Base-by-base conservation (phyloP, 129 eudicot species). In the Chrysanthemum makinoi region DNA sequence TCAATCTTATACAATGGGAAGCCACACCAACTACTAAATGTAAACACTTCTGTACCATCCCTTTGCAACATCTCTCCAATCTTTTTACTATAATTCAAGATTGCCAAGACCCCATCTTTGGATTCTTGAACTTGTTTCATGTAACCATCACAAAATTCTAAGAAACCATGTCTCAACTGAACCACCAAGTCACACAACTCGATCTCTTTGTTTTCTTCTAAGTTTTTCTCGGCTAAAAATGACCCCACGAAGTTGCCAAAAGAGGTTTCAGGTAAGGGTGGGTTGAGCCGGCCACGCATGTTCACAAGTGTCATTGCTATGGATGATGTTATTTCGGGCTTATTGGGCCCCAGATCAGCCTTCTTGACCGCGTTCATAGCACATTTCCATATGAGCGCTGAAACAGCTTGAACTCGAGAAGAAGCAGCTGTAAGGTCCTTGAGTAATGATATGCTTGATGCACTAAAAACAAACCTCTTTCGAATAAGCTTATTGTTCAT, bases 21-120 rank as follows among this genome's bases (percentile, higher is more conserved):
- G 14, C 80, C 72, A 56, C 77, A 75, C 77, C 80, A 75, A 53
- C 84, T 80, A 35, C 72, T 80, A 49, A 67, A 71, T 30, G 65
- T 57, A 24, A 75, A 80, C 63, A 70, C 77, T 49, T 80, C 74
- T 47, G 10, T 26, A 39, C 76, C 78, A 47, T 19, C 11, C 50
- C 46, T 75, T 13, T 66, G 66, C 43, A 70, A 63, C 72, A 9
- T 69, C 48, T 62, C 74, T 51, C 74, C 70, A 58, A 68, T 63
- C 68, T 15, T 53, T 48, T 69, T 70, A 51, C 69, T 52, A n/a
- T 69, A 65, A 2, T 65, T 47, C 58, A 80, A 62, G 58, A 75
- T 62, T 57, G 61, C 73, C 58, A 72, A 22, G 20, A 62, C 46
- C 43, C 75, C 75, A 16, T 75, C 60, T 54, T 62, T 15, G n/a